Percentiles rank a stretch among this genome's conserved stretches.
Conservation (phyloP, 2,329 filamentous ascomycete genomes). For the Tolypocladium ovalisporum region DNA sequence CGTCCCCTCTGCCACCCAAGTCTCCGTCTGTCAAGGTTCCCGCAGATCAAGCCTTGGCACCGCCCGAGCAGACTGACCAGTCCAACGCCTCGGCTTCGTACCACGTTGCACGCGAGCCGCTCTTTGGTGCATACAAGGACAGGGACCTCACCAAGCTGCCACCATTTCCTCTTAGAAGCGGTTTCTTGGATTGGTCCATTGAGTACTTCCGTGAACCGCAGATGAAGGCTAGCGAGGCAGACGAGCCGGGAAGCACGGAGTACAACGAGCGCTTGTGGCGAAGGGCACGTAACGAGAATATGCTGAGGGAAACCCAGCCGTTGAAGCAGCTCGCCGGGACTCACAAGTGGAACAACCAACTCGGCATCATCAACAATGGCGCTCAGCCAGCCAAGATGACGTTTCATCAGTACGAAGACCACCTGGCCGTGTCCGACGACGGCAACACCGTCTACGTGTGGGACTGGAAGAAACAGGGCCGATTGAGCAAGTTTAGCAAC, state of each 20-base stretch:
- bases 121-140: slow-evolving; percentile 63
- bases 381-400: slow-evolving; percentile 87
- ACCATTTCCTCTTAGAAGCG: slow-evolving; percentile 65
- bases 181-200: slow-evolving; percentile 89
- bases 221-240: slow-evolving; percentile 92
- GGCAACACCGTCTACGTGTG: slow-evolving; percentile 83
- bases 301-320: slow-evolving; percentile 85
- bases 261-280: slow-evolving; percentile 95
- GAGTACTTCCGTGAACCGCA: slow-evolving; percentile 97
- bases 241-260: slow-evolving; percentile 90
- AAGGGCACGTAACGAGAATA: slow-evolving; percentile 81
- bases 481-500: slow-evolving; percentile 81
- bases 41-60: slow-evolving; percentile 33
- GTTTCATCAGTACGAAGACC: slow-evolving; percentile 96
- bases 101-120: slow-evolving; percentile 63
- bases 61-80: slow-evolving; percentile 67
- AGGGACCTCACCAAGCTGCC: slow-evolving; percentile 49
- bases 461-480: slow-evolving; percentile 76
- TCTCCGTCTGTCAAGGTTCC: slow-evolving; percentile 25
- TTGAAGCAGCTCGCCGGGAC: slow-evolving; percentile 80
- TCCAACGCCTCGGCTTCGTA: slow-evolving; percentile 58
- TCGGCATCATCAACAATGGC: slow-evolving; percentile 77
- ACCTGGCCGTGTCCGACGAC: slow-evolving; percentile 87
- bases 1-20: slow-evolving; percentile 14
- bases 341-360: slow-evolving; percentile 76